Evolutionary conservation across 805 yeast genomes (phyloP), one percentile per base, ranked within the genome.

Genomic region (Scheffersomyces lignosus): DNA sequence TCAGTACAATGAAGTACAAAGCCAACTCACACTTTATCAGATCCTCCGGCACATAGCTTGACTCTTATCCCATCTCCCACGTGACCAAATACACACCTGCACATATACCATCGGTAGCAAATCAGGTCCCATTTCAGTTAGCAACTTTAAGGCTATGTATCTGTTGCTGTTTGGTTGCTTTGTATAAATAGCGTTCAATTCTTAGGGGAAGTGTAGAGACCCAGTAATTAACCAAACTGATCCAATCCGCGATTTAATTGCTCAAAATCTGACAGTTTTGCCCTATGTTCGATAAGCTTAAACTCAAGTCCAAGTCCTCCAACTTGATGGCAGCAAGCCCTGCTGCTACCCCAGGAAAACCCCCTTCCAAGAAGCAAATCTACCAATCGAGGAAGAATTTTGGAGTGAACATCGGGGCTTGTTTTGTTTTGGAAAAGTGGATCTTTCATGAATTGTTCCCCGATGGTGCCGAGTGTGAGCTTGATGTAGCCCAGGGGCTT

Each of bases 371-470:
- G 34, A 64, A 59, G 27, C 70, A 80, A 16, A 72, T 85, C n/a
- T 80, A 71, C 50, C 81, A 75, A 48, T 62, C 72, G 15, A 65
- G 93, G 35, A 64, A 64, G 48, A 86, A 87, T 53, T 80, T 77
- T 53, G 98, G 96, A 5, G 95, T 87, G 22, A 90, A 89, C 58
- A 64, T 90, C 27, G 98, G 98, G 0, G 75, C 89, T 0, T 60
- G 83, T 39, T 90, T 89, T 57, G 81, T 89, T 1, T 69, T 79
- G 31, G 97, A 90, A 54, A 81, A 80, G 49, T 90, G 87, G 81
- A 86, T 88, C 24, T 84, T 64, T 56, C 83, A 76, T 37, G 65
- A 72, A 27, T 60, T 82, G 38, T 85, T 86, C 50, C 70, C 74
- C 3, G 78, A 77, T 15, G 75, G 75, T 17, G 71, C 86, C 2